phyloP scores from a whole-genome alignment of 2,329 filamentous ascomycete genomes.

The Aspergillus spinulosporus region DNA sequence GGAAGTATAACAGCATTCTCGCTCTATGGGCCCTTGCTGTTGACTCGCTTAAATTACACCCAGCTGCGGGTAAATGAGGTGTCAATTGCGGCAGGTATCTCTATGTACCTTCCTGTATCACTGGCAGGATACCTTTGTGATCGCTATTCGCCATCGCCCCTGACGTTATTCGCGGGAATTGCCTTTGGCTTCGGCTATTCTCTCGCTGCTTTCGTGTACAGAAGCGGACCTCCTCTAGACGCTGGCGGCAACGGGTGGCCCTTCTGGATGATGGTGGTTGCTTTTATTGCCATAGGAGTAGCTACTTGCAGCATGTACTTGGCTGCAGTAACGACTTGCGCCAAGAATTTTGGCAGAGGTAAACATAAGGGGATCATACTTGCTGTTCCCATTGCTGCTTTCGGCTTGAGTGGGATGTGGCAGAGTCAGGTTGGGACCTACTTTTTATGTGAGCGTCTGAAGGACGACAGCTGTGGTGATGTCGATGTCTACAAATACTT shows the following conservation, averaged over 20 bases:
- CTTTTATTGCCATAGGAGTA: slow-evolving; percentile 79
- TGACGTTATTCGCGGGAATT: slow-evolving; percentile 69
- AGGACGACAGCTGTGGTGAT: slow-evolving; percentile 60
- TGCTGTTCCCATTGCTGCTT: slow-evolving; percentile 85
- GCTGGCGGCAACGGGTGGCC: slow-evolving; percentile 62
- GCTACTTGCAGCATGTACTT: slow-evolving; percentile 90
- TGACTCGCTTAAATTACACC: slow-evolving; percentile 79
- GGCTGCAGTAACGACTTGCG: slow-evolving; percentile 86
- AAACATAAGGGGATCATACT: slow-evolving; percentile 85
- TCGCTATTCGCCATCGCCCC: slow-evolving; percentile 74
- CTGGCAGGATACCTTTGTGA: slow-evolving; percentile 90
- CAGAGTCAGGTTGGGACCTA: slow-evolving; percentile 82
- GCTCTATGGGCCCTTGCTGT: slow-evolving; percentile 87
- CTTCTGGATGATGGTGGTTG: slow-evolving; percentile 78
- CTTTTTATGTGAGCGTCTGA: slow-evolving; percentile 69
- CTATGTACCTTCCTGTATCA: slow-evolving; percentile 90
- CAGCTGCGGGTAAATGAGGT: slow-evolving; percentile 92
- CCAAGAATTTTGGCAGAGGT: slow-evolving; percentile 94
- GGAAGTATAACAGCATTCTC: slow-evolving; percentile 93
- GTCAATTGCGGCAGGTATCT: slow-evolving; percentile 80
- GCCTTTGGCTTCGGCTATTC: slow-evolving; percentile 81
- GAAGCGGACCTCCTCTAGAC: slow-evolving; percentile 55
- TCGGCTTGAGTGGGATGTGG: slow-evolving; percentile 95
- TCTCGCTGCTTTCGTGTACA: slow-evolving; percentile 77
- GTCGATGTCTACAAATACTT: slow-evolving; percentile 84